These are phyloP conservation scores for Glycyrrhiza uralensis DNA, from an alignment of 306 rosid genomes.

Conservation along the genomic window DNA sequence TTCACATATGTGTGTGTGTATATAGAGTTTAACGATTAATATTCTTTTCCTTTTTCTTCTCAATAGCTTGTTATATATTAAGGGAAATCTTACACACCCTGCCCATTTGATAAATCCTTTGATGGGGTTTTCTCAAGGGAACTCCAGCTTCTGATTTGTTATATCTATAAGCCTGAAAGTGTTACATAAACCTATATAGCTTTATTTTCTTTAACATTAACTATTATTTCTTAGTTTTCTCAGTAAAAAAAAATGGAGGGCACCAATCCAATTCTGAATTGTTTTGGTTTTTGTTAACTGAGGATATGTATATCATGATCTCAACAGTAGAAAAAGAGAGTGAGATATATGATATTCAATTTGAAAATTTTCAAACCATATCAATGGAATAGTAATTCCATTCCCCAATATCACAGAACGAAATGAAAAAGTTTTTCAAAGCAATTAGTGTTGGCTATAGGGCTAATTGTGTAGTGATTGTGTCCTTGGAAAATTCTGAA, in stretches of 20 bases:
- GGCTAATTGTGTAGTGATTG: conserved; percentile 2
- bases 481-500: conserved; percentile 26
- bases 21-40: not conserved
- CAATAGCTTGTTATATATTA: not conserved
- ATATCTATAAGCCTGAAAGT: not conserved
- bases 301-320: conserved; percentile 13
- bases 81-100: not conserved
- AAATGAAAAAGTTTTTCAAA: not conserved
- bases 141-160: not conserved
- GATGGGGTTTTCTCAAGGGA: not conserved
- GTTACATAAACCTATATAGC: not conserved
- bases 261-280: not conserved
- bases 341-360: not conserved
- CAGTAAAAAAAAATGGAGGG: not conserved
- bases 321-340: not conserved
- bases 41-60: not conserved
- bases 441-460: not conserved
- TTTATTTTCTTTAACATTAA: conserved; percentile 3
- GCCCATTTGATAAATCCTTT: not conserved
- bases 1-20: not conserved
- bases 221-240: conserved; percentile 11
- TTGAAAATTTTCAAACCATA: not conserved
- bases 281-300: conserved; percentile 14
- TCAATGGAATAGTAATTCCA: not conserved
- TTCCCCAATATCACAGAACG: not conserved